Evolutionary conservation across 176 grass and related monocot species (phyloP), one percentile per base, ranked within the genome.

Genomic region (Hsuehochloa calcarea): DNA sequence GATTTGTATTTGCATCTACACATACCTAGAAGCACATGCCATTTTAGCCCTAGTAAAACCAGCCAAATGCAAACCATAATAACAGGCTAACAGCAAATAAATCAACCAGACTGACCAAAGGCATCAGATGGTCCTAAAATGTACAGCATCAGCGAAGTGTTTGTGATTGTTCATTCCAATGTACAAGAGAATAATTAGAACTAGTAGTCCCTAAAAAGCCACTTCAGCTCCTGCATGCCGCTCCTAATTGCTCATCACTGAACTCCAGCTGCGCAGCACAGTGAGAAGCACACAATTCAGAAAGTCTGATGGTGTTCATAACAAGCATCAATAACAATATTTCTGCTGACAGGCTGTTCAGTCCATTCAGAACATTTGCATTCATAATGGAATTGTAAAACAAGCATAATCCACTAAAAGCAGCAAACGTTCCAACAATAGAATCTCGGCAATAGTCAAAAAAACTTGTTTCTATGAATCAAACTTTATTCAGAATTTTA

Each of bases 181-280:
- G 61, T 90, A 87, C 47, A 90, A 35, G 25, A 80, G 16, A 74
- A 55, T 55, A 86, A 79, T 67, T 67, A 73, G 56, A 77, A 41
- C 86, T 67, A 70, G 27, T 39, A 70, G 8, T 12, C 58, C 66
- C 66, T 83, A 74, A 35, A 4, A 77, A 59, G 19, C 23, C 65
- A 59, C 67, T 86, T 86, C 84, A 78, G 15, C 68, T 73, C 73
- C 67, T 66, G 26, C 64, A 27, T 60, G 56, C 40, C 19, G 44
- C 63, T 31, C 58, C 55, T 54, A 86, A 38, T 78, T 78, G 72
- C 23, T 82, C 55, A 72, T 80, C 47, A 85, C 87, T 51, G 86
- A 92, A 97, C 84, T 93, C 91, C 69, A 90, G 38, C 94, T 97
- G 91, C 52, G 74, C 41, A 69, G 80, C 22, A 85, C 3, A 82